Percentiles rank a stretch among this genome's conserved stretches.
Conservation (phyloP, 2,329 filamentous ascomycete species). For the Exophiala mesophila region DNA sequence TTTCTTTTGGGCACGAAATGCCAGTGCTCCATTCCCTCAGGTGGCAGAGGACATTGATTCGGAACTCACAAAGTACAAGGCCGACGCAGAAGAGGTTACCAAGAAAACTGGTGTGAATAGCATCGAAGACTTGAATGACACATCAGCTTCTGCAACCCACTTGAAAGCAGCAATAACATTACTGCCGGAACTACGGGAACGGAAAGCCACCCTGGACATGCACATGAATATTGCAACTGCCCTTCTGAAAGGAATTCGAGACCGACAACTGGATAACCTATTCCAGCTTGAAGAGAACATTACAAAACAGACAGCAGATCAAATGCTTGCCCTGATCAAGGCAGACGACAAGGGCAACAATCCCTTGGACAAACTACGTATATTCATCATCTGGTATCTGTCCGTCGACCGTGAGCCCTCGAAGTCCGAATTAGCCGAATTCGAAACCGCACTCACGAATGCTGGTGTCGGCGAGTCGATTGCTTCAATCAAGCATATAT, state of each 20-base stretch:
- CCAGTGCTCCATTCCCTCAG: conserved; percentile 83
- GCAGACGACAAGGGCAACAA: conserved; percentile 77
- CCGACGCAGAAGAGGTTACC: conserved; percentile 89
- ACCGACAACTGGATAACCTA: conserved; percentile 90
- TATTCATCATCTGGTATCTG: conserved; percentile 96
- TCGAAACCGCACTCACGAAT: conserved; percentile 74
- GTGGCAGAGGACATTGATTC: conserved; percentile 95
- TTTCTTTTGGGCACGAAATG: conserved; percentile 96
- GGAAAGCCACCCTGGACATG: conserved; percentile 92
- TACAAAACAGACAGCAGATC: conserved; percentile 81
- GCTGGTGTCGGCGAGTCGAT: conserved; percentile 64
- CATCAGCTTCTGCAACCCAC: conserved; percentile 83
- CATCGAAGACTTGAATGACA: conserved; percentile 88
- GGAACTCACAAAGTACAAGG: conserved; percentile 89
- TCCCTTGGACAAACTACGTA: conserved; percentile 78
- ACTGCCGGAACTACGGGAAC: conserved; percentile 83
- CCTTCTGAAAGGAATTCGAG: conserved; percentile 76
- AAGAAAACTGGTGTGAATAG: conserved; percentile 91
- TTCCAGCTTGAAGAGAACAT: conserved; percentile 94
- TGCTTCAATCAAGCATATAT: conserved; percentile 75
- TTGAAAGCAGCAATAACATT: conserved; percentile 93
- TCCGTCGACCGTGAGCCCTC: conserved; percentile 87
- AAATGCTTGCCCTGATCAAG: conserved; percentile 81
- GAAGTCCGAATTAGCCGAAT: conserved; percentile 75
- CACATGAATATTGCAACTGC: conserved; percentile 97